Evolutionary conservation across 106 monocot genomes (phyloP).

Genomic region (Hemerocallis citrina): DNA sequence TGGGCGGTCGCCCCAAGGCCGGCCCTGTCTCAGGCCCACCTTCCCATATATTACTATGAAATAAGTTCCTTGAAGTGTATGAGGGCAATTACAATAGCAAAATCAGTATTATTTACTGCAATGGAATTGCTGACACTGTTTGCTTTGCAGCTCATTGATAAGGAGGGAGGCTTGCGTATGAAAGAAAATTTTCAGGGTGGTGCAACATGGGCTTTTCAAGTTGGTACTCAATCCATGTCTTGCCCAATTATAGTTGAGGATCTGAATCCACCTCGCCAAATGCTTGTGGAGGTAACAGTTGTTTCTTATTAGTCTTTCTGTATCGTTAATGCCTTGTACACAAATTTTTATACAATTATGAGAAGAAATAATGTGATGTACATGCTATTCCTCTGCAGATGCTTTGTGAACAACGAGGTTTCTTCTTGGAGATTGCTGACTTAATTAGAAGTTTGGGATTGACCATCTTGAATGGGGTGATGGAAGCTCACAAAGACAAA

Average conservation of each 20-base stretch:
- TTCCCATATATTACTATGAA: no score
- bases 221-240: constrained; percentile 52
- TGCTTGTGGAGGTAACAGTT: constrained; percentile 84
- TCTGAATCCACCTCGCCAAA: constrained; percentile 72
- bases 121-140: no score
- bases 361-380: not conserved
- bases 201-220: constrained; percentile 86
- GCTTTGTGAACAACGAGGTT: constrained; percentile 85
- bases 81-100: no score
- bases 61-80: no score
- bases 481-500: constrained; percentile 73
- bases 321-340: no score
- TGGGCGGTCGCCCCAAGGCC: no score
- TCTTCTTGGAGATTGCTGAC: constrained; percentile 92
- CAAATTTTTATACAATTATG: no score
- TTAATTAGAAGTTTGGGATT: constrained; percentile 79
- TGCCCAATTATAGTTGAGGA: constrained; percentile 96
- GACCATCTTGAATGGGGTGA: constrained; percentile 92
- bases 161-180: constrained; percentile 52
- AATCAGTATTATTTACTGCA: no score
- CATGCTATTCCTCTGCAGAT: constrained; percentile 39
- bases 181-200: constrained; percentile 79
- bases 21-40: no score
- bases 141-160: constrained; percentile 33
- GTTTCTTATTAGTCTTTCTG: not conserved